Conservation (phyloP, 2,329 filamentous ascomycete genomes). For the Stylonectria norvegica region DNA sequence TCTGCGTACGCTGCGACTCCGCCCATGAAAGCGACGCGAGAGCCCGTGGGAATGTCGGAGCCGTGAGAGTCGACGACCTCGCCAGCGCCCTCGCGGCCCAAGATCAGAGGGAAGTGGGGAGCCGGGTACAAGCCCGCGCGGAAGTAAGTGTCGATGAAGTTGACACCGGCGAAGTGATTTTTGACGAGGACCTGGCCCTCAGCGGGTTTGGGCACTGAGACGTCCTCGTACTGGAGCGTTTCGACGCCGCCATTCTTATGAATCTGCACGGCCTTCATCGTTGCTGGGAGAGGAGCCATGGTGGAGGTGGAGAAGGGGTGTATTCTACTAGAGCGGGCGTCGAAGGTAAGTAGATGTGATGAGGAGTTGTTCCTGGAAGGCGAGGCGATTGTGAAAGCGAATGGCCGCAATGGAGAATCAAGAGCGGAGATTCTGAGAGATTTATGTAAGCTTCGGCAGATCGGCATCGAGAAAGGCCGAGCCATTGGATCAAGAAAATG, state of each 20-base stretch:
- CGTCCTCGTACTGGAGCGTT: constrained; percentile 68
- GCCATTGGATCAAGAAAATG: too few relatives aligned
- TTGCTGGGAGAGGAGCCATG: constrained; percentile 71
- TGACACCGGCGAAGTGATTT: constrained; percentile 77
- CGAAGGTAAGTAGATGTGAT: too few relatives aligned
- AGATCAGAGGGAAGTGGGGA: constrained; percentile 64
- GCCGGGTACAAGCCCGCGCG: constrained; percentile 76
- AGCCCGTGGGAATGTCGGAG: constrained; percentile 58
- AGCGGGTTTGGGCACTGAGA: constrained; percentile 63
- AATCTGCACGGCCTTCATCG: constrained; percentile 65
- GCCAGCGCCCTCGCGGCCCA: constrained; percentile 77
- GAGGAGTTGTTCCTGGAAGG: background rate
- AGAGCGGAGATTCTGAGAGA: too few relatives aligned
- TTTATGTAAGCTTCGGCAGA: constrained; percentile 19
- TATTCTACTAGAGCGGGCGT: too few relatives aligned
- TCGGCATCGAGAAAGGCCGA: constrained; percentile 7
- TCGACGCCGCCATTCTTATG: constrained; percentile 64
- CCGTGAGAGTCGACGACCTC: constrained; percentile 59
- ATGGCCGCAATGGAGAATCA: background rate
- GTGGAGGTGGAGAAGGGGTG: constrained; percentile 35
- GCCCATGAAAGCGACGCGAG: constrained; percentile 69
- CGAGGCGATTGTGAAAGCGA: constrained; percentile 2
- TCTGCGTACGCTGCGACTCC: constrained; percentile 50
- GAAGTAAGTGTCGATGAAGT: constrained; percentile 92
- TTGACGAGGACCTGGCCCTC: constrained; percentile 75